Conservation (phyloP, 306 rosid species). For the Quercus variabilis region DNA sequence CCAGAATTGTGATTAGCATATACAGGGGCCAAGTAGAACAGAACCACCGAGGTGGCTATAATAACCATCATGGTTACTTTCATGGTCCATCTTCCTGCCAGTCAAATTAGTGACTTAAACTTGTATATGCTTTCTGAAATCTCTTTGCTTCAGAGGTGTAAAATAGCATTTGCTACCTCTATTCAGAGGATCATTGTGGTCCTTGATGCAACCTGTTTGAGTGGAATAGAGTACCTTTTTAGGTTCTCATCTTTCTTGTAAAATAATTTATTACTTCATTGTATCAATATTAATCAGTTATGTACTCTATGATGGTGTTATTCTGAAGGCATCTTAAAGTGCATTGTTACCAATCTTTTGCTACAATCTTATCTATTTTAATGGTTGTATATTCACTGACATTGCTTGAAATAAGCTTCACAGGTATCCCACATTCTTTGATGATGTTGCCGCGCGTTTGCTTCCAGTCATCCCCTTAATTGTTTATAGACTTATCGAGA, state of each 20-base stretch:
- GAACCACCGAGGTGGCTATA: not conserved
- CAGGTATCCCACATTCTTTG: slow-evolving; percentile 93
- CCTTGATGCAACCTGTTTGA: not conserved
- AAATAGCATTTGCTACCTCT: not conserved
- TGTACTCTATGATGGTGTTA: not conserved
- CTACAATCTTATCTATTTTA: not conserved
- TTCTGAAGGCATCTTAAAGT: not conserved
- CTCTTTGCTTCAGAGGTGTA: not conserved
- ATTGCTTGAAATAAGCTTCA: slow-evolving; percentile 12
- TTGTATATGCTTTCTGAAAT: not conserved
- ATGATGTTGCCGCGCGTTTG: slow-evolving; percentile 90
- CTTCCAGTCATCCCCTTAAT: slow-evolving; percentile 94
- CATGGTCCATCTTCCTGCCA: not conserved
- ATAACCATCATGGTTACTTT: not conserved
- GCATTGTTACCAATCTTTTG: not conserved
- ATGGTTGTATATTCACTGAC: slow-evolving; percentile 23
- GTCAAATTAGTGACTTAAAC: not conserved
- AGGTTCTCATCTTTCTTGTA: not conserved
- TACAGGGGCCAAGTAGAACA: not conserved
- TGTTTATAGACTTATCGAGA: slow-evolving; percentile 87
- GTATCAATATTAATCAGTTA: not conserved
- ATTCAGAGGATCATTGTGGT: not conserved
- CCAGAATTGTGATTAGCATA: not conserved
- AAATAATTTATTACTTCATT: not conserved
- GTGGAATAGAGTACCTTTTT: not conserved